Evolutionary conservation across 1,284 basidiomycete genomes (phyloP).

Genomic region (Anthracocystis walkeri): DNA sequence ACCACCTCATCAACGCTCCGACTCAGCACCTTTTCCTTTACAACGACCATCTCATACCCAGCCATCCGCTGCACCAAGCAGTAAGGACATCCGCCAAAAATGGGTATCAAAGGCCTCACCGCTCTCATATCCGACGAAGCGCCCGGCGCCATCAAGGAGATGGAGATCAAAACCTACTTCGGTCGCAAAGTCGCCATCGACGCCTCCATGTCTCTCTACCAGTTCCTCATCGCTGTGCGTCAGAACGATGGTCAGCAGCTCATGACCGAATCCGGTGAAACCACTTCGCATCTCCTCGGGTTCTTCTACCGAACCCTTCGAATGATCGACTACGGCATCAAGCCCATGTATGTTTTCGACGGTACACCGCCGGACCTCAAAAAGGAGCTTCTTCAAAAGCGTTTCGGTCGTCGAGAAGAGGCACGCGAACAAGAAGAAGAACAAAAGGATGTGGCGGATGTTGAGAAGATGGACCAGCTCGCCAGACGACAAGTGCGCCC

Average conservation of each 20-base stretch:
- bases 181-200: constrained; percentile 98
- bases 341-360: constrained; percentile 98
- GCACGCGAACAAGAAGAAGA: constrained; percentile 95
- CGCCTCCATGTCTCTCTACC: constrained; percentile 75
- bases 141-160: constrained; percentile 85
- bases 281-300: constrained; percentile 91
- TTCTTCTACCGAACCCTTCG: constrained; percentile 88
- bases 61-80: not conserved
- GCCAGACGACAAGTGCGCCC: constrained; percentile 92
- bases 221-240: constrained; percentile 96
- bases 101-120: constrained; percentile 78
- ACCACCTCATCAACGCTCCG: not conserved
- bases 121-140: constrained; percentile 86
- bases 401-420: constrained; percentile 88
- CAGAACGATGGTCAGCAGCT: constrained; percentile 96
- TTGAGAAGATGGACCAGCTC: constrained; percentile 91
- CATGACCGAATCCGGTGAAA: constrained; percentile 95
- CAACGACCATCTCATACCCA: not conserved
- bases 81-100: not conserved
- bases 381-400: constrained; percentile 93
- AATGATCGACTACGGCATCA: constrained; percentile 99
- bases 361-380: constrained; percentile 98
- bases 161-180: constrained; percentile 86
- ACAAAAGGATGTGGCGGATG: constrained; percentile 84
- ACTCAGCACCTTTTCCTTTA: not conserved